Conservation (phyloP, 805 yeast species). For the Metschnikowia gelsemii region DNA sequence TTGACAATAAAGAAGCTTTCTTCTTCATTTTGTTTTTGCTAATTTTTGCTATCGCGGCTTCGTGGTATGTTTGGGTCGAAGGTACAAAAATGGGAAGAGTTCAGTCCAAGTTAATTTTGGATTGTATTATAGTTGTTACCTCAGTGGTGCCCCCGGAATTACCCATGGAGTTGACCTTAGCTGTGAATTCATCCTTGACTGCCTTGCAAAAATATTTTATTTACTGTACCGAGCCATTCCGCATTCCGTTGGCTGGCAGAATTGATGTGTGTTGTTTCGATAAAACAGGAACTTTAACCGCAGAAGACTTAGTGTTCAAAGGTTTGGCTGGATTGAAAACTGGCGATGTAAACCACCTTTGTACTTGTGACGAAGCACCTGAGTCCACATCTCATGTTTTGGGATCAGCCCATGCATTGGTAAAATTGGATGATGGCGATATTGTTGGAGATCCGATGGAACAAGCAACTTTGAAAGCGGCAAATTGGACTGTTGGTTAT, state of each 20-base stretch:
- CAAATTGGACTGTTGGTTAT: slow-evolving; percentile 78
- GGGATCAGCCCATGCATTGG: slow-evolving; percentile 96
- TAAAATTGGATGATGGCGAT: slow-evolving; percentile 92
- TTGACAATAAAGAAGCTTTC: slow-evolving; percentile 92
- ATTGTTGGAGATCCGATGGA: slow-evolving; percentile 99
- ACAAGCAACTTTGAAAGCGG: slow-evolving; percentile 86
- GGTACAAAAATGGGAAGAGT: slow-evolving; percentile 95
- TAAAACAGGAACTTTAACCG: slow-evolving; percentile 97
- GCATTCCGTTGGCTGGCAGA: slow-evolving; percentile 97
- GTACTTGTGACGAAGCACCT: slow-evolving; percentile 63
- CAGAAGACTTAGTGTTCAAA: slow-evolving; percentile 93
- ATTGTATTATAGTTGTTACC: slow-evolving; percentile 92
- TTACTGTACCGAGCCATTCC: slow-evolving; percentile 97
- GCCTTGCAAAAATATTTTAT: slow-evolving; percentile 85
- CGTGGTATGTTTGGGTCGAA: slow-evolving; percentile 98
- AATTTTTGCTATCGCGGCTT: slow-evolving; percentile 89
- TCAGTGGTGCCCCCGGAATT: slow-evolving; percentile 98
- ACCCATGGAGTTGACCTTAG: slow-evolving; percentile 99
- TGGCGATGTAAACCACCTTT: slow-evolving; percentile 53
- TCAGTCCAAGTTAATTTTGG: slow-evolving; percentile 88
- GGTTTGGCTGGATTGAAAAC: slow-evolving; percentile 83
- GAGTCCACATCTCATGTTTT: slow-evolving; percentile 65
- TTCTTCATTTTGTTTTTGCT: slow-evolving; percentile 87
- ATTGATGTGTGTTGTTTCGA: slow-evolving; percentile 98
- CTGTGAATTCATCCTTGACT: slow-evolving; percentile 88